Evolutionary conservation across 352 stramenopile genomes (phyloP), one percentile per base, ranked within the genome.

Genomic region (Phytopythium montanum): DNA sequence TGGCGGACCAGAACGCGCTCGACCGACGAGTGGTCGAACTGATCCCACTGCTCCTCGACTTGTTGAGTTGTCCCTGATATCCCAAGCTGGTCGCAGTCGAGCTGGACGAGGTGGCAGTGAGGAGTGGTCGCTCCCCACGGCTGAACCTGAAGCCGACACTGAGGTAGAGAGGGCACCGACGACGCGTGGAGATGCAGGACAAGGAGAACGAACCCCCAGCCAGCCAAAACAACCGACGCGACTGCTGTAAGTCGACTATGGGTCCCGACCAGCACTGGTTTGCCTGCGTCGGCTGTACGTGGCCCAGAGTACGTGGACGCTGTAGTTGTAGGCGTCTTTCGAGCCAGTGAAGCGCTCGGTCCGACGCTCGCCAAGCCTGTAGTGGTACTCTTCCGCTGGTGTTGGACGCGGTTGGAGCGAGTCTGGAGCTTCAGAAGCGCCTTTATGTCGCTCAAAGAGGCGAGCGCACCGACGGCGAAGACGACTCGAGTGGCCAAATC

Each of bases 1-100:
- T 76, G 56, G 18, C 69, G 64, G 54, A 81, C 62, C 2, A 58
- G 29, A 4, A 72, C 25, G n/a, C 71, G 70, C 3, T 60, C 54
- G 10, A 70, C 51, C 10, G 67, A 61, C 1, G 10, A 42, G 16
- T 25, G 36, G 19, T 78, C 69, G 46, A 84, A 65, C 8, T 59
- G 53, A 0, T 26, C 1, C 56, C 65, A 70, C 28, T 72, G 50
- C 0, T 1, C 52, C 10, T 45, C 18, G 7, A 64, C 54, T 53
- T 71, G 34, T 7, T 61, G 34, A 28, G 44, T 39, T n/a, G 10
- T 14, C 13, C 59, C 64, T 10, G 50, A 23, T 14, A 67, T 65
- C 0, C 53, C 49, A 0, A 60, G 21, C 0, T 39, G 9, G n/a
- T 73, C 25, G 25, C 74, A 84, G 49, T 79, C 66, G 26, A 84